Evolutionary conservation across 106 monocot species (phyloP).

Genomic region (Dendrobium officinale): DNA sequence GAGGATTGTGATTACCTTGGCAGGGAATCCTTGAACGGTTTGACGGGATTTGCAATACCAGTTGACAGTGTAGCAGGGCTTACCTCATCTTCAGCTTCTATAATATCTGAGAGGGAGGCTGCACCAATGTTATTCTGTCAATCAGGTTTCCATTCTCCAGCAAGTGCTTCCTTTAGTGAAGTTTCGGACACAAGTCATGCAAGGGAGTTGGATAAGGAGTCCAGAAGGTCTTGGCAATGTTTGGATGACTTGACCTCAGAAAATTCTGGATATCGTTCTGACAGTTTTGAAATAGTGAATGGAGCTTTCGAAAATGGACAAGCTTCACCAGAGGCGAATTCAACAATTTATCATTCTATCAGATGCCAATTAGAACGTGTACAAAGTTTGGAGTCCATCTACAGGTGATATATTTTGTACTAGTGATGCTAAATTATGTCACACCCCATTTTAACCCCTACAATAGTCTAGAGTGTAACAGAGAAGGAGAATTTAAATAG

Average conservation of each 20-base stretch:
- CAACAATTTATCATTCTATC: conserved; percentile 15
- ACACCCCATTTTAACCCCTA: no score
- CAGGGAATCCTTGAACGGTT: conserved; percentile 23
- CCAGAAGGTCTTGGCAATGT: conserved; percentile 34
- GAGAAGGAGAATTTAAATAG: no score
- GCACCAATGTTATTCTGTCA: conserved; percentile 34
- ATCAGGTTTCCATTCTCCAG: conserved; percentile 63
- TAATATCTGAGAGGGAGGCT: conserved; percentile 36
- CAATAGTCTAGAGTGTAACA: no score
- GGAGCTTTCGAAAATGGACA: conserved; percentile 56
- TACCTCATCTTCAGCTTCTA: conserved; percentile 28
- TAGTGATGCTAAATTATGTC: neutral
- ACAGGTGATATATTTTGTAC: conserved; percentile 40
- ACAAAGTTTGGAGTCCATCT: conserved; percentile 74
- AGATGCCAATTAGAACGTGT: conserved; percentile 32
- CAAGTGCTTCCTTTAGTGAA: conserved; percentile 65
- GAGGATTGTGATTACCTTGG: conserved; percentile 35
- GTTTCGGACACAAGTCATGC: conserved; percentile 59
- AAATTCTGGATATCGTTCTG: conserved; percentile 63
- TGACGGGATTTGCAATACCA: conserved; percentile 69
- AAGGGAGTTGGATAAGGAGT: conserved; percentile 68
- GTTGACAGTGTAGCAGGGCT: conserved; percentile 46
- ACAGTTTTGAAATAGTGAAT: conserved; percentile 71
- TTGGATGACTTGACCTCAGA: conserved; percentile 74
- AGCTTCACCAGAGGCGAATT: conserved; percentile 47